Base-by-base conservation (phyloP, 139 green algal species). In the Dunaliella primolecta region DNA sequence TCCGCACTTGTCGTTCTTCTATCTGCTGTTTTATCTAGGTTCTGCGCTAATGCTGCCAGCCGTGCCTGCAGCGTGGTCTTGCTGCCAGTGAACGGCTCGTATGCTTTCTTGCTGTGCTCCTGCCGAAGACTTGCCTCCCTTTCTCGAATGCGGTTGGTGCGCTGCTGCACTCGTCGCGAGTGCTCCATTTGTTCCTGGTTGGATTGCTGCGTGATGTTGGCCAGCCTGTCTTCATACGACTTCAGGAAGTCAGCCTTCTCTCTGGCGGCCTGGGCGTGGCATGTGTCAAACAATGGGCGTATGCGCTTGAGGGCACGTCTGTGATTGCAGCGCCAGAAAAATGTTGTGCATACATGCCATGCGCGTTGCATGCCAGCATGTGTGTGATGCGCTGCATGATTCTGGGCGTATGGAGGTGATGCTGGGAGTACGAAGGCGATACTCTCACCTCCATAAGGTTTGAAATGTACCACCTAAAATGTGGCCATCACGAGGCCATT, bases 211-310 rank as follows among this genome's bases (percentile, higher is more conserved):
- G 15, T 80, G 1, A 76, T 30, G 1, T 78, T 24, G 29, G 80
- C 74, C 3, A 91, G 23, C 86, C 89, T 87, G 32, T 90, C 86
- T 11, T 92, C 89, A 81, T 90, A 92, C 11, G 84, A 84, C 23
- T 78, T 75, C 84, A 92, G 64, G 71, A 90, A 92, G 79, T 89
- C 83, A 15, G 81, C 37, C 64, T 90, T 92, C 30, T 72, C 84
- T 25, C 83, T 85, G 0, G 79, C 75, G 30, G 27, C 91, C 84
- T 87, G 46, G 7, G 46, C n/a, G n/a, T n/a, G n/a, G n/a, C n/a
- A n/a, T n/a, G n/a, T n/a, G n/a, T n/a, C n/a, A n/a, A n/a, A n/a
- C n/a, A n/a, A n/a, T n/a, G n/a, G n/a, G n/a, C n/a, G n/a, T n/a
- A n/a, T n/a, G n/a, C n/a, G n/a, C n/a, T n/a, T n/a, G n/a, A n/a